These are phyloP conservation scores for Inga laurina DNA, from an alignment of 306 rosid genomes.

Conservation along the genomic window DNA sequence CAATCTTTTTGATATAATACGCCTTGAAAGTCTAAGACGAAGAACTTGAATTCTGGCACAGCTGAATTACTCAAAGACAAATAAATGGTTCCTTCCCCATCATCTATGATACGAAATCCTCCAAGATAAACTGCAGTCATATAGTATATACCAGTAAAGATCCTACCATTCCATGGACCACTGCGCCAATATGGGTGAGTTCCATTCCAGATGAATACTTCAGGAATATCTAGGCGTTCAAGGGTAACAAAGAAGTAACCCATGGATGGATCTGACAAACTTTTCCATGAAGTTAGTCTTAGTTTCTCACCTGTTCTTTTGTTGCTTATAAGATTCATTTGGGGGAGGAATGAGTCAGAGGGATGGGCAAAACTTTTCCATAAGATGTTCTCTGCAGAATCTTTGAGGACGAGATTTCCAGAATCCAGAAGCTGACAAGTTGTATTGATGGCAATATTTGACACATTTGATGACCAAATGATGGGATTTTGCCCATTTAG, in stretches of 20 bases:
- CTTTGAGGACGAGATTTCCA: not conserved
- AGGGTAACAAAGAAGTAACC: constrained; percentile 6
- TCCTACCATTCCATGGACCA: constrained; percentile 38
- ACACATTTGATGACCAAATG: not conserved
- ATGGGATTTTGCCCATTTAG: not conserved
- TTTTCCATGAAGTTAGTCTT: constrained; percentile 1
- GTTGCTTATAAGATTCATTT: not conserved
- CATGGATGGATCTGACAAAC: constrained; percentile 13
- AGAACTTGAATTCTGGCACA: accelerated
- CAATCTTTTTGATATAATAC: not conserved
- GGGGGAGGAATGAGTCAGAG: not conserved
- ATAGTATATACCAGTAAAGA: constrained; percentile 28
- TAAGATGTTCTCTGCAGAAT: not conserved
- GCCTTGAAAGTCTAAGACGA: constrained; percentile 30
- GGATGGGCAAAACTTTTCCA: not conserved
- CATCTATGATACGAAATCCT: not conserved
- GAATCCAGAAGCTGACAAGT: constrained; percentile 1
- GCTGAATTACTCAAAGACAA: not conserved
- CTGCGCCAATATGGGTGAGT: constrained; percentile 32
- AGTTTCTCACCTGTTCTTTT: constrained; percentile 8
- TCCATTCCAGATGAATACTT: constrained; percentile 28
- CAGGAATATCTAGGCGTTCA: not conserved
- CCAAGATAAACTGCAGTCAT: not conserved
- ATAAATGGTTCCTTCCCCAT: constrained; percentile 5
- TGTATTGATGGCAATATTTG: not conserved